Conservation (phyloP, 768 basidiomycete genomes). For the Tulasnella sp. region DNA sequence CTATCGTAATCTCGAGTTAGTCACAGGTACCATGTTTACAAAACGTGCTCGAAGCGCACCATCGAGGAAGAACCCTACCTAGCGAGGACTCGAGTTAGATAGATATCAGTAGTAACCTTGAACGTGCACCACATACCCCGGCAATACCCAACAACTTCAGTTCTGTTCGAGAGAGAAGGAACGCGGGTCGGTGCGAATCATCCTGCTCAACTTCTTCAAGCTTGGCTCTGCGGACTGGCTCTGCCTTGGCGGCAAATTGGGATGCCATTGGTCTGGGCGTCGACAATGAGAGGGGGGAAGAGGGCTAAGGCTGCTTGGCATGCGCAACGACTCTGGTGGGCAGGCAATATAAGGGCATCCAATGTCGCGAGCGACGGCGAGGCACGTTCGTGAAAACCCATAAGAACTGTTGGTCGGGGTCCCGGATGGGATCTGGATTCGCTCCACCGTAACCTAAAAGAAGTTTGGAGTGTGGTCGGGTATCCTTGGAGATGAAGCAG, state of each 20-base stretch:
- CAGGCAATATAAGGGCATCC: neutral
- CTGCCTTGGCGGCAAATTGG: neutral
- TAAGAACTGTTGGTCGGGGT: neutral
- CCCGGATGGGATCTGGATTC: neutral
- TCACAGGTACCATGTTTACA: neutral
- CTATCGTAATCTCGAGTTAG: slow-evolving; percentile 24
- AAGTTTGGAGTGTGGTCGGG: neutral
- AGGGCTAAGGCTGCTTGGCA: neutral
- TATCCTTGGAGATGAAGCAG: too few species aligned
- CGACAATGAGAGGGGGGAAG: neutral
- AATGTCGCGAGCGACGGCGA: neutral
- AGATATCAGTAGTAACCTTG: neutral
- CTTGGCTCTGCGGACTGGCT: neutral
- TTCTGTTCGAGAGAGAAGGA: slow-evolving; percentile 11
- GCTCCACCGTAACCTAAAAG: neutral
- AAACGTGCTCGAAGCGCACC: slow-evolving; percentile 30
- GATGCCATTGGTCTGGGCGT: neutral
- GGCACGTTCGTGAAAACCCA: neutral
- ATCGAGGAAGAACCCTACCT: slow-evolving; percentile 65
- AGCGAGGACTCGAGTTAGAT: neutral
- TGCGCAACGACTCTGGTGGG: neutral
- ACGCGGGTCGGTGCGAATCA: neutral
- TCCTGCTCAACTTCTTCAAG: neutral
- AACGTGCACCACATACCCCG: neutral
- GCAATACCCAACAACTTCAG: slow-evolving; percentile 13